These are phyloP conservation scores for Cercospora zeina DNA, from an alignment of 2,329 filamentous ascomycete species.

Conservation along the genomic window DNA sequence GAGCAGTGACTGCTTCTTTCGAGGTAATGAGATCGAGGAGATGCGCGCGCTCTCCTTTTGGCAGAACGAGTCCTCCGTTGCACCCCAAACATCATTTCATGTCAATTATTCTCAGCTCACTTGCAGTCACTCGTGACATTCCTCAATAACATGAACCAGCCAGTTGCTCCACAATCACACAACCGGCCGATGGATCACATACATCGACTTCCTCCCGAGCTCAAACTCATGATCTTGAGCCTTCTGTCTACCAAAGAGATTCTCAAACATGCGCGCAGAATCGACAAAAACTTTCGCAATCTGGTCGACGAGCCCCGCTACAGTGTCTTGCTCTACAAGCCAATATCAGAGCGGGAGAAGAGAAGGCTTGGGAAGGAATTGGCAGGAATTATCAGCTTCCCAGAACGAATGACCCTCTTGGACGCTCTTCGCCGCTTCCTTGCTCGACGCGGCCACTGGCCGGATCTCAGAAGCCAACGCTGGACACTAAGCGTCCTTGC, in stretches of 20 bases:
- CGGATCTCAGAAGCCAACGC: neutral
- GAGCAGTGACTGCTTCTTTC: too few species aligned
- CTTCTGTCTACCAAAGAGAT: neutral
- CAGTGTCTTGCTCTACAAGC: neutral
- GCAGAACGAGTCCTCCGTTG: too few species aligned
- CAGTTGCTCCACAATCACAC: too few species aligned
- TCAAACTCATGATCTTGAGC: neutral
- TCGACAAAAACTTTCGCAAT: neutral
- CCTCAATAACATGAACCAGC: too few species aligned
- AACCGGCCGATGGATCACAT: neutral
- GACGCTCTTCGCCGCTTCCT: neutral
- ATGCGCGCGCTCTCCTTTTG: too few species aligned
- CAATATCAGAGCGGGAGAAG: neutral
- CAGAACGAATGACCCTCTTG: neutral
- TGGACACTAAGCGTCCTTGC: neutral
- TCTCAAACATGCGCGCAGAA: neutral
- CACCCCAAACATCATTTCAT: too few species aligned
- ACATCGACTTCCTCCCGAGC: neutral
- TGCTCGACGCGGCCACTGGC: neutral
- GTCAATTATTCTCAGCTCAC: too few species aligned
- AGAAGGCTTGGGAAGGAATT: neutral
- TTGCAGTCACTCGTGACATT: too few species aligned
- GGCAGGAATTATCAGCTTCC: neutral
- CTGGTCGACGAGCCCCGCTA: neutral
- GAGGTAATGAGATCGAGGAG: too few species aligned